A percentile compares a stretch with the other conserved stretches of the same genome.
Evolutionary conservation across 257 asterid genomes (phyloP).

Genomic region (Anisodus acutangulus): DNA sequence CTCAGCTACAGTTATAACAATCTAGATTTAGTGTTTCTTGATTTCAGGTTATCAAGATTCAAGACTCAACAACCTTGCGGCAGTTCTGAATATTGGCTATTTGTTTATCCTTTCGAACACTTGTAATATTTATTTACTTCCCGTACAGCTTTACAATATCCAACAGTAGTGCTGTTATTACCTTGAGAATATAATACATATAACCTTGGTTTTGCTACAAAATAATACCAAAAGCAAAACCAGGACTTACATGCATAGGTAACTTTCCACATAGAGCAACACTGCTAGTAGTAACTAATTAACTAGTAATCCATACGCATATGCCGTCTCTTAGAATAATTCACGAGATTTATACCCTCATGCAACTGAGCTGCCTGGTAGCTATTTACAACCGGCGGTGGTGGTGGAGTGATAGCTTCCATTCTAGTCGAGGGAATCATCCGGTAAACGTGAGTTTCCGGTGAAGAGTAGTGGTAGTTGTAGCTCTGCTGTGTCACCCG

Average conservation of each 20-base stretch:
- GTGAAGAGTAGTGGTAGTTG: neutral
- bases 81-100: no score
- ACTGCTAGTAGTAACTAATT: no score
- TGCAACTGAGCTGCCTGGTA: neutral
- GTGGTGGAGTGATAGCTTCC: neutral
- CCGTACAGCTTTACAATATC: no score
- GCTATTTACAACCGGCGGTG: neutral
- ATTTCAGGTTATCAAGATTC: no score
- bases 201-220: neutral
- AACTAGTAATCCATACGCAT: neutral
- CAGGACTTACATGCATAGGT: neutral
- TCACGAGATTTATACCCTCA: neutral
- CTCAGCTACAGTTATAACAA: no score
- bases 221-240: neutral
- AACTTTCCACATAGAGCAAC: neutral
- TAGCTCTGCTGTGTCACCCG: no score
- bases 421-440: neutral
- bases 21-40: no score
- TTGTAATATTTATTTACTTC: no score
- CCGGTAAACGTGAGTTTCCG: neutral
- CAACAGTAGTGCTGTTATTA: neutral
- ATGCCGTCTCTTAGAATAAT: neutral
- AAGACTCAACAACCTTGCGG: no score
- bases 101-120: no score
- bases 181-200: neutral